Evolutionary conservation across 1,284 basidiomycete genomes (phyloP).

Genomic region (Austroboletus niveus): DNA sequence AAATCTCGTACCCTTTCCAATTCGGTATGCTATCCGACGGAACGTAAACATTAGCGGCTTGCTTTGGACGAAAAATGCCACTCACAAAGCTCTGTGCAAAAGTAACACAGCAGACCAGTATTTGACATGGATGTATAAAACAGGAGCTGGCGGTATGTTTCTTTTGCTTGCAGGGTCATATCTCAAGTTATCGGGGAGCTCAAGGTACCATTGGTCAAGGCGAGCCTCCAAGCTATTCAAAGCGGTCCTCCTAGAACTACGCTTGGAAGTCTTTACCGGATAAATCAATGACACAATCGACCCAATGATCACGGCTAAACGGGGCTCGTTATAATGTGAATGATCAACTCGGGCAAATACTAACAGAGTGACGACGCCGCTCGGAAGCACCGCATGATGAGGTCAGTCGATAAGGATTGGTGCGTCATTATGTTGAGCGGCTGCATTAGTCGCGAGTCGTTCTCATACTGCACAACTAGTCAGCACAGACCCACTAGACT

Average conservation of each 20-base stretch:
- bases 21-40: constrained; percentile 55
- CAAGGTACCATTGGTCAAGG: constrained; percentile 76
- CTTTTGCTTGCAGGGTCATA: constrained; percentile 56
- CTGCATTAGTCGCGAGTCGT: constrained; percentile 29
- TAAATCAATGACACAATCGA: constrained; percentile 73
- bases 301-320: constrained; percentile 57
- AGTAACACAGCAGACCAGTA: constrained; percentile 79
- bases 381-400: constrained; percentile 58
- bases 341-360: constrained; percentile 18
- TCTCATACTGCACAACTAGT: constrained; percentile 46
- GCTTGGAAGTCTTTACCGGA: constrained; percentile 57
- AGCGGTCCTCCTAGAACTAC: constrained; percentile 44
- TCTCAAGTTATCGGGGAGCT: constrained; percentile 64
- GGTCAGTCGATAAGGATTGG: constrained; percentile 41
- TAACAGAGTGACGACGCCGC: constrained; percentile 60
- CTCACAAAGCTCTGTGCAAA: constrained; percentile 81
- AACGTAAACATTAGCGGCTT: constrained; percentile 4
- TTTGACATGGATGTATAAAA: constrained; percentile 72
- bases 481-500: not conserved
- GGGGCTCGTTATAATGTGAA: constrained; percentile 3
- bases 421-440: constrained; percentile 5
- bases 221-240: constrained; percentile 61
- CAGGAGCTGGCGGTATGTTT: constrained; percentile 56
- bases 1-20: constrained; percentile 50
- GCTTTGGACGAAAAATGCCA: constrained; percentile 14